phyloP scores from a whole-genome alignment of 805 yeast species.

The Peterozyma toletana region DNA sequence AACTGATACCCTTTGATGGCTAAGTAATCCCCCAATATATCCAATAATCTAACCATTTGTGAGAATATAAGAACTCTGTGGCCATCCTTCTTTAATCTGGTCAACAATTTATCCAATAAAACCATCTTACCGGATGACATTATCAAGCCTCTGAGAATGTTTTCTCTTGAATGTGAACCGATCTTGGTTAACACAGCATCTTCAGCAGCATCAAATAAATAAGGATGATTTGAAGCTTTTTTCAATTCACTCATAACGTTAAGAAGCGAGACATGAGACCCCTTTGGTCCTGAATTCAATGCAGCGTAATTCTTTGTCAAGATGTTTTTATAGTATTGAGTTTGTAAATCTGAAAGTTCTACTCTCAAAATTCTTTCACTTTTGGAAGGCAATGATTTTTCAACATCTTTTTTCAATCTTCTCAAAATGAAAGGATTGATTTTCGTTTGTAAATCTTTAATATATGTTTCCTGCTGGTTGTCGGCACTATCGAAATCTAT shows the following conservation, averaged over 20 bases:
- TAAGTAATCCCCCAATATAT: constrained; percentile 89
- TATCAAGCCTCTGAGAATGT: constrained; percentile 78
- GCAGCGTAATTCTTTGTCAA: constrained; percentile 90
- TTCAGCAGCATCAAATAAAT: constrained; percentile 89
- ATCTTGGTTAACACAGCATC: constrained; percentile 66
- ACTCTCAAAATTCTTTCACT: constrained; percentile 93
- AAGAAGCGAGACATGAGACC: constrained; percentile 76
- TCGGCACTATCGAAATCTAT: constrained; percentile 91
- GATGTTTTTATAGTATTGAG: constrained; percentile 90
- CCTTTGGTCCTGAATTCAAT: constrained; percentile 73
- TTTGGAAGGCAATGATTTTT: constrained; percentile 91
- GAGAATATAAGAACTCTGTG: constrained; percentile 93
- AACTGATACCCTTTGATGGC: constrained; percentile 80
- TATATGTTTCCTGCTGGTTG: constrained; percentile 80
- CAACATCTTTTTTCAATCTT: constrained; percentile 94
- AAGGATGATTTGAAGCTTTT: constrained; percentile 96
- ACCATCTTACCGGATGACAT: constrained; percentile 99
- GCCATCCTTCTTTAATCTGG: constrained; percentile 83
- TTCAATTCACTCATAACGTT: constrained; percentile 94
- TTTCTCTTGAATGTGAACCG: constrained; percentile 59
- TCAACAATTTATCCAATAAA: constrained; percentile 78
- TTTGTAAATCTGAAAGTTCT: constrained; percentile 90
- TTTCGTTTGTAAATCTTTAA: constrained; percentile 74
- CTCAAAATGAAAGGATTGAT: constrained; percentile 90
- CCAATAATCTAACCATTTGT: constrained; percentile 96